phyloP scores from a whole-genome alignment of 1,284 basidiomycete species.

The Cutaneotrichosporon cutaneum region DNA sequence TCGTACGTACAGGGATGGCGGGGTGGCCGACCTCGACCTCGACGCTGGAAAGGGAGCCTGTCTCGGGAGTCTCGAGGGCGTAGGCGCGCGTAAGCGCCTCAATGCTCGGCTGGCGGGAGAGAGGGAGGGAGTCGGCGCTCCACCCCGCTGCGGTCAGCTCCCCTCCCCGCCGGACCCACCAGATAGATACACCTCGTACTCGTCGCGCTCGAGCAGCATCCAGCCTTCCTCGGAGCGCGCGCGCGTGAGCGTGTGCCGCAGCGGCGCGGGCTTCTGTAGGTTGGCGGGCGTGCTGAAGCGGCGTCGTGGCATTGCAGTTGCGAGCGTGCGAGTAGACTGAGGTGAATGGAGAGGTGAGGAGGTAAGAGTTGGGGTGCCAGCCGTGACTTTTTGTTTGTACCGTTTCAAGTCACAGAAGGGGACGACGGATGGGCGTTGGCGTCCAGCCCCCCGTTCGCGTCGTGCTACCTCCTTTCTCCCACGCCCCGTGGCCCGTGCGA shows the following conservation, averaged over 20 bases:
- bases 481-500: neutral
- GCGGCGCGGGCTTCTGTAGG: neutral
- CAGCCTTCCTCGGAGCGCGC: conserved; percentile 2
- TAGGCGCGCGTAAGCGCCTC: neutral
- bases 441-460: neutral
- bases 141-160: neutral
- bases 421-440: neutral
- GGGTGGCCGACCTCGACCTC: neutral
- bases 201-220: conserved; percentile 5
- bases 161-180: neutral
- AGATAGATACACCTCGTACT: neutral
- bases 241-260: conserved; percentile 1
- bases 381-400: neutral
- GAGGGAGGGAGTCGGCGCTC: neutral
- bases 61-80: neutral
- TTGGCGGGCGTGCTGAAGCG: conserved; percentile 1
- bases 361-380: neutral
- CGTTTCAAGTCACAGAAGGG: neutral
- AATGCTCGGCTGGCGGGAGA: neutral
- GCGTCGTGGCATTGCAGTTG: neutral
- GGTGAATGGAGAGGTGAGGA: neutral
- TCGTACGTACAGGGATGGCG: neutral
- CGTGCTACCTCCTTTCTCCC: neutral
- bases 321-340: neutral
- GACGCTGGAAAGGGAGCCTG: neutral